Percentiles rank a stretch among this genome's conserved stretches.
Conservation (phyloP, 805 yeast genomes). For the Saturnispora sanitii region DNA sequence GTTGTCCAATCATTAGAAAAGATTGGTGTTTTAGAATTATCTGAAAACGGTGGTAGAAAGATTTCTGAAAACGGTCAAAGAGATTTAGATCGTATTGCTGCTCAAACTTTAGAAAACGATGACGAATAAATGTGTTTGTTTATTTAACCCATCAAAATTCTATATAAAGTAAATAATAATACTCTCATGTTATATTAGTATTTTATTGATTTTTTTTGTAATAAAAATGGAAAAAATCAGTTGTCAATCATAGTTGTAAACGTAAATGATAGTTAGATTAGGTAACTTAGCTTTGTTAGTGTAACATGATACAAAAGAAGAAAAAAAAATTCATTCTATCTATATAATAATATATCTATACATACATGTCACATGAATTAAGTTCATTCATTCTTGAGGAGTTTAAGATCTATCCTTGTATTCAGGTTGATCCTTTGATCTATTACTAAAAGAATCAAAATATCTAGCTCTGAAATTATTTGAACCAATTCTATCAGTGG, state of each 20-base stretch:
- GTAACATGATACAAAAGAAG: no score
- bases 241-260: no score
- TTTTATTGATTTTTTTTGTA: no score
- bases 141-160: conserved; percentile 1
- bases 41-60: conserved; percentile 98
- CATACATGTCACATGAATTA: no score
- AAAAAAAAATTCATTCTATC: no score
- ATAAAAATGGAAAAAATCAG: no score
- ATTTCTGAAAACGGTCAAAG: conserved; percentile 99
- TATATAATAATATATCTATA: no score
- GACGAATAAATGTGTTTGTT: conserved; percentile 31
- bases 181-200: neutral
- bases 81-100: conserved; percentile 99
- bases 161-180: conserved; percentile 1
- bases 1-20: conserved; percentile 97
- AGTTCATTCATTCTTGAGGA: neutral
- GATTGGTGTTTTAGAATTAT: conserved; percentile 92
- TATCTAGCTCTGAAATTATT: conserved; percentile 71
- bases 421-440: conserved; percentile 8
- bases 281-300: no score
- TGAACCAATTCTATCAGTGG: conserved; percentile 34
- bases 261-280: no score
- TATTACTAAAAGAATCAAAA: conserved; percentile 45
- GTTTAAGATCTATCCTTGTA: neutral
- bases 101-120: conserved; percentile 86